Evolutionary conservation across 2,329 filamentous ascomycete species (phyloP).

Genomic region (Ophiostoma perfectum): DNA sequence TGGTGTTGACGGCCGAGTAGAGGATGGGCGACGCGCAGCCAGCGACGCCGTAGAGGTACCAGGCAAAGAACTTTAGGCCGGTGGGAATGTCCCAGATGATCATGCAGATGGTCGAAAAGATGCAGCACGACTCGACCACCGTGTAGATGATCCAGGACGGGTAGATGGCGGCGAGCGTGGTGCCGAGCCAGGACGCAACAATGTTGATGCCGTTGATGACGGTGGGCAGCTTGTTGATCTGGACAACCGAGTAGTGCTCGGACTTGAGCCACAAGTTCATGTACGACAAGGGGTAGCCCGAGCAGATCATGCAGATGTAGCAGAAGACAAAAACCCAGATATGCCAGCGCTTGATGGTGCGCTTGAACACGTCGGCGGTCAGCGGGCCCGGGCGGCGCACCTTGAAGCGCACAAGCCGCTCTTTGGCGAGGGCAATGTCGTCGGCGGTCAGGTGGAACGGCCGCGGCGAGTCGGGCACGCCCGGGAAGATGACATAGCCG

Average conservation of each 20-base stretch:
- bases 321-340: constrained; percentile 46
- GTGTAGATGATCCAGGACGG: constrained; percentile 46
- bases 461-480: constrained; percentile 36
- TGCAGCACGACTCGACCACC: constrained; percentile 37
- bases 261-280: constrained; percentile 51
- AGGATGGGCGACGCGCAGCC: constrained; percentile 40
- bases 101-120: constrained; percentile 42
- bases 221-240: constrained; percentile 48
- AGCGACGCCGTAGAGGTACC: constrained; percentile 38
- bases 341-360: constrained; percentile 45
- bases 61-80: constrained; percentile 43
- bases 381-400: constrained; percentile 39
- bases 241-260: constrained; percentile 42
- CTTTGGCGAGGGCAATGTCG: constrained; percentile 37
- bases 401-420: constrained; percentile 31
- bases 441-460: constrained; percentile 36
- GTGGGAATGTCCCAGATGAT: constrained; percentile 47
- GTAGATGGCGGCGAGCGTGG: constrained; percentile 47
- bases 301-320: constrained; percentile 45
- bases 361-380: constrained; percentile 40
- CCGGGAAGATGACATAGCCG: constrained; percentile 44
- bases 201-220: constrained; percentile 45
- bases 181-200: constrained; percentile 44
- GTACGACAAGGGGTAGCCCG: constrained; percentile 42
- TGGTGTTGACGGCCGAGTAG: constrained; percentile 41